These are phyloP conservation scores for Cercophora scortea DNA, from an alignment of 495 filamentous ascomycete genomes.

Conservation along the genomic window DNA sequence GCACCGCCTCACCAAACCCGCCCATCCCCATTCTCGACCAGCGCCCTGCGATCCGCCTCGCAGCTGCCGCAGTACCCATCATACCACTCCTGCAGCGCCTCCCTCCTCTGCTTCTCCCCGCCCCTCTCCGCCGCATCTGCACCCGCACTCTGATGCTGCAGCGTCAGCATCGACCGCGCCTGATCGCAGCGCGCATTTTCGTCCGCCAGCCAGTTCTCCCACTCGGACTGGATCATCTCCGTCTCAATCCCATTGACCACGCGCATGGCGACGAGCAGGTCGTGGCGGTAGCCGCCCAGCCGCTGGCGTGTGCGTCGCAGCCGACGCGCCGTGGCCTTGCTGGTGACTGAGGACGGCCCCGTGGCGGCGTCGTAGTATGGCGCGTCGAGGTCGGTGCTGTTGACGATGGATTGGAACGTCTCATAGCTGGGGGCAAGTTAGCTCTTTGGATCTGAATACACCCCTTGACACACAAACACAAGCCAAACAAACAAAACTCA, in stretches of 20 bases:
- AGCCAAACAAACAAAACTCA: background rate
- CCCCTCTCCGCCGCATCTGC: background rate
- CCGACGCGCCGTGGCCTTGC: slow-evolving; percentile 54
- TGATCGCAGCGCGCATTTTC: slow-evolving; percentile 63
- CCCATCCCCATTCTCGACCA: background rate
- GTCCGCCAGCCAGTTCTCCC: slow-evolving; percentile 78
- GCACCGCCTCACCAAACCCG: background rate
- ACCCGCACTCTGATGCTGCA: slow-evolving; percentile 20
- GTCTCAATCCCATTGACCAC: slow-evolving; percentile 82
- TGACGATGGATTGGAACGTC: slow-evolving; percentile 48
- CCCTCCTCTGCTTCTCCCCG: slow-evolving; percentile 25
- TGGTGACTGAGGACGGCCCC: slow-evolving; percentile 37
- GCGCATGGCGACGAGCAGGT: slow-evolving; percentile 82
- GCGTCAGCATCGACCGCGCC: slow-evolving; percentile 48
- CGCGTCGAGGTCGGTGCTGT: slow-evolving; percentile 43
- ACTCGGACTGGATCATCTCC: slow-evolving; percentile 78
- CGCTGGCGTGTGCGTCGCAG: slow-evolving; percentile 71
- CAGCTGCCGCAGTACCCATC: slow-evolving; percentile 71
- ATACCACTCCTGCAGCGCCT: slow-evolving; percentile 55
- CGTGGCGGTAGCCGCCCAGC: slow-evolving; percentile 80
- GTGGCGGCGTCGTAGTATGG: slow-evolving; percentile 36
- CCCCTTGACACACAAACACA: background rate
- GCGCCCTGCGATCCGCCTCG: slow-evolving; percentile 41
- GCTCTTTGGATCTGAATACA: background rate
- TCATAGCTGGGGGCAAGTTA: slow-evolving; percentile 30